Conservation (phyloP, 345 rosid species). For the Murraya paniculata region DNA sequence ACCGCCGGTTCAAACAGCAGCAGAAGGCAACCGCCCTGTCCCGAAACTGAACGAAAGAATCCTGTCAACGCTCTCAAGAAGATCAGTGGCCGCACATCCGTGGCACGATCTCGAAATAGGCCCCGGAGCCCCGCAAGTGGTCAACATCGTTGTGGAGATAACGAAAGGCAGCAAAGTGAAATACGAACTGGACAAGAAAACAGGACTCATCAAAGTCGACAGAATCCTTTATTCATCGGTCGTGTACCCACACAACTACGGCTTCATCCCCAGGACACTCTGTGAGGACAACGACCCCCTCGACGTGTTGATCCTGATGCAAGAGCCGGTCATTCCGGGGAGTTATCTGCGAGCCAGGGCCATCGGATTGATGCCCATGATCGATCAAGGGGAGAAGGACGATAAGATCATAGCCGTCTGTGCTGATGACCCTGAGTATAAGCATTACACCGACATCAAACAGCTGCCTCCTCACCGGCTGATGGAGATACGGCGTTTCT, state of each 20-base stretch:
- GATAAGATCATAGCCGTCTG: slow-evolving; percentile 96
- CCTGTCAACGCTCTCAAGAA: slow-evolving; percentile 77
- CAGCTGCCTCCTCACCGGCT: slow-evolving; percentile 93
- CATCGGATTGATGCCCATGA: slow-evolving; percentile 97
- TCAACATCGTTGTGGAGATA: slow-evolving; percentile 83
- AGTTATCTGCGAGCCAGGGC: slow-evolving; percentile 91
- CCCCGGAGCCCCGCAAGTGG: slow-evolving; percentile 77
- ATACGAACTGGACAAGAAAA: slow-evolving; percentile 92
- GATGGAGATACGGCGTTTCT: slow-evolving; percentile 82
- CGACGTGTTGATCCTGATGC: slow-evolving; percentile 91
- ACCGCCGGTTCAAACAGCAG: too few relatives aligned
- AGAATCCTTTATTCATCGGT: slow-evolving; percentile 81
- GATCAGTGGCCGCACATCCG: slow-evolving; percentile 96
- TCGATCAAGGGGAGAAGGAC: slow-evolving; percentile 97
- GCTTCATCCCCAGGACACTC: slow-evolving; percentile 82
- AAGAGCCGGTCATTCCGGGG: slow-evolving; percentile 97
- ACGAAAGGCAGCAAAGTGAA: slow-evolving; percentile 95
- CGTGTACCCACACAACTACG: slow-evolving; percentile 95
- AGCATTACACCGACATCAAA: slow-evolving; percentile 73
- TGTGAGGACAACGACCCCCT: slow-evolving; percentile 96
- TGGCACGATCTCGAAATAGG: slow-evolving; percentile 99
- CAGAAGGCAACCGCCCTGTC: slow-evolving; percentile 15
- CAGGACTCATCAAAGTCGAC: slow-evolving; percentile 89
- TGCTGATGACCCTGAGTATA: slow-evolving; percentile 94
- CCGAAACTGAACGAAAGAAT: slow-evolving; percentile 84